A percentile compares a stretch with the other conserved stretches of the same genome.
Evolutionary conservation across 768 basidiomycete genomes (phyloP).

Genomic region (Tubosaeta sp.): DNA sequence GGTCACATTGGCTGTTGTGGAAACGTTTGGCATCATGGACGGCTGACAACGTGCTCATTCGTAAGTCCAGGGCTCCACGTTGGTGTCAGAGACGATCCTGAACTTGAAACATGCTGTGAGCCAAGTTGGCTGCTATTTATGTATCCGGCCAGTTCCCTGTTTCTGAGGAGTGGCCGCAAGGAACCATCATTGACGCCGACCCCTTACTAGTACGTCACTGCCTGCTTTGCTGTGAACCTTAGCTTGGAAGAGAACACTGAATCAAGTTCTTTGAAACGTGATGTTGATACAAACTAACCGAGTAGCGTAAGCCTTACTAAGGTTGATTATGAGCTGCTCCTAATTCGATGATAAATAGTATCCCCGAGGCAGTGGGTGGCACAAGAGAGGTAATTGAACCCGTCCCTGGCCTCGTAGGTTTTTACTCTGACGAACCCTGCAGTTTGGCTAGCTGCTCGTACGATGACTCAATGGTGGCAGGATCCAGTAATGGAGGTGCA

Average conservation of each 20-base stretch:
- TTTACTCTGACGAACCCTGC: background rate
- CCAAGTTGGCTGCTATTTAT: background rate
- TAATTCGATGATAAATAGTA: background rate
- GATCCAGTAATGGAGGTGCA: slow-evolving; percentile 7
- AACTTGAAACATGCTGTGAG: background rate
- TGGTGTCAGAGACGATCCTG: background rate
- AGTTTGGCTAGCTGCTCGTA: background rate
- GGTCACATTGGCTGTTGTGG: background rate
- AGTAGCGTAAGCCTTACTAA: background rate
- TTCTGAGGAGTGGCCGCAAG: background rate
- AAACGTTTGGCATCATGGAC: background rate
- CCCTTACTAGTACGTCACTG: background rate
- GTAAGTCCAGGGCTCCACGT: background rate
- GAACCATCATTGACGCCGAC: background rate
- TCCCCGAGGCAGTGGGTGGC: background rate
- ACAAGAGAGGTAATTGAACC: background rate
- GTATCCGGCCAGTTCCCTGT: background rate
- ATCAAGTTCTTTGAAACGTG: background rate
- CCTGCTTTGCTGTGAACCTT: background rate
- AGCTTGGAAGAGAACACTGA: background rate
- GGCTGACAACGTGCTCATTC: background rate
- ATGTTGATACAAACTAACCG: background rate
- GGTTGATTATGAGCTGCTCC: background rate
- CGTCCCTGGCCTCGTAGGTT: background rate
- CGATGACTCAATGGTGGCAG: slow-evolving; percentile 18